Evolutionary conservation across 768 basidiomycete genomes (phyloP).

Genomic region (Auricularia sp.): DNA sequence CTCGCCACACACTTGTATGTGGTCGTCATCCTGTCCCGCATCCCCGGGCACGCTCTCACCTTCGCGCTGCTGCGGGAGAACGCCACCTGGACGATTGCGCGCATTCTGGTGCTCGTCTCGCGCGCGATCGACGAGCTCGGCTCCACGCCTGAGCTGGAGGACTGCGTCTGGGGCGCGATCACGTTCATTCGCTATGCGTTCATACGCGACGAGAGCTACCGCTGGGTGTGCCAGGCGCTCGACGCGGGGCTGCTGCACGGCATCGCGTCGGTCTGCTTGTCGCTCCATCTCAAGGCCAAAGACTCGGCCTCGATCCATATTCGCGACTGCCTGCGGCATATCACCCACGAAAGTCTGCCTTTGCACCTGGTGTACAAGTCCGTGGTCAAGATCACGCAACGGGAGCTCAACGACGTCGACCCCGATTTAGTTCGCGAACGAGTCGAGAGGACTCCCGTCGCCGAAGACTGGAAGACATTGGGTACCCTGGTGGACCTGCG

Average conservation of each 20-base stretch:
- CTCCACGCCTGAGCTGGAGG: not conserved
- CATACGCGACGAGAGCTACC: not conserved
- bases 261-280: not conserved
- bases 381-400: not conserved
- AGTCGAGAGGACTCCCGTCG: not conserved
- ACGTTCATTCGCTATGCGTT: not conserved
- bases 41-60: not conserved
- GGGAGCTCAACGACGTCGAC: not conserved
- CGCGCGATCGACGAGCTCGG: not conserved
- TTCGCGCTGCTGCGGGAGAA: not conserved
- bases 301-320: not conserved
- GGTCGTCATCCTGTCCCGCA: not conserved
- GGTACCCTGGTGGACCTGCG: not conserved
- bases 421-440: not conserved
- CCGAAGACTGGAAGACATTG: not conserved
- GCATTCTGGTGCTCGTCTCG: not conserved
- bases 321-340: not conserved
- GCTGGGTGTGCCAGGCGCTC: not conserved
- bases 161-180: not conserved
- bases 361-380: not conserved
- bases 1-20: not conserved
- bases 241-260: not conserved
- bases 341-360: not conserved
- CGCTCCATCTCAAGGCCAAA: not conserved
- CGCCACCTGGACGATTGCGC: not conserved